These are phyloP conservation scores for Taiwanofungus camphoratus DNA, from an alignment of 1,284 basidiomycete genomes.

Conservation along the genomic window DNA sequence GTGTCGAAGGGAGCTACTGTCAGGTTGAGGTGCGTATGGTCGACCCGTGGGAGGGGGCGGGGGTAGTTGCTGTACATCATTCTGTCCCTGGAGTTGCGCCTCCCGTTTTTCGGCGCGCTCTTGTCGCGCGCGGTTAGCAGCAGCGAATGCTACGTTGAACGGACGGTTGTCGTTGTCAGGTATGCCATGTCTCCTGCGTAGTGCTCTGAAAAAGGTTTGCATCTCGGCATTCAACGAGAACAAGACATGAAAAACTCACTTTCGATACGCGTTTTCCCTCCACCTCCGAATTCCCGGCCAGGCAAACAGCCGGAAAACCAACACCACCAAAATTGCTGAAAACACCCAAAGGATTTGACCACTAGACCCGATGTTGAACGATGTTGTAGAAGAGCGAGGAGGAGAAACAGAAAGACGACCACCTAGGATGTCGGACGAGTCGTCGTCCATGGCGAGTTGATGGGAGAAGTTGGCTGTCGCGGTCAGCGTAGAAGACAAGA, in stretches of 20 bases:
- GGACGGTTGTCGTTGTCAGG: slow-evolving; percentile 74
- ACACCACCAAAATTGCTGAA: slow-evolving; percentile 11
- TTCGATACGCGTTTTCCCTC: slow-evolving; percentile 52
- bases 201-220: slow-evolving; percentile 32
- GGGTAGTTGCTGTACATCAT: neutral
- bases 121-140: slow-evolving; percentile 45
- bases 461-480: slow-evolving; percentile 4
- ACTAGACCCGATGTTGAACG: slow-evolving; percentile 29
- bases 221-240: slow-evolving; percentile 10
- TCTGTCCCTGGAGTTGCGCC: slow-evolving; percentile 3
- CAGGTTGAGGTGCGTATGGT: neutral
- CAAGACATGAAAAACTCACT: slow-evolving; percentile 37
- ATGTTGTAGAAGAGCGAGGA: slow-evolving; percentile 25
- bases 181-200: slow-evolving; percentile 71
- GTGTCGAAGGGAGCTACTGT: neutral
- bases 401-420: slow-evolving; percentile 41
- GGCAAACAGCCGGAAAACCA: slow-evolving; percentile 18
- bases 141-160: slow-evolving; percentile 79
- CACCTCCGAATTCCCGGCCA: slow-evolving; percentile 32
- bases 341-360: slow-evolving; percentile 21
- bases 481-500: slow-evolving; percentile 7
- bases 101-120: slow-evolving; percentile 23
- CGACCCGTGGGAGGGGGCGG: neutral
- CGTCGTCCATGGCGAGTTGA: slow-evolving; percentile 18
- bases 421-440: slow-evolving; percentile 63